phyloP scores from a whole-genome alignment of 2,329 filamentous ascomycete genomes.

The Penicillium decumbens region DNA sequence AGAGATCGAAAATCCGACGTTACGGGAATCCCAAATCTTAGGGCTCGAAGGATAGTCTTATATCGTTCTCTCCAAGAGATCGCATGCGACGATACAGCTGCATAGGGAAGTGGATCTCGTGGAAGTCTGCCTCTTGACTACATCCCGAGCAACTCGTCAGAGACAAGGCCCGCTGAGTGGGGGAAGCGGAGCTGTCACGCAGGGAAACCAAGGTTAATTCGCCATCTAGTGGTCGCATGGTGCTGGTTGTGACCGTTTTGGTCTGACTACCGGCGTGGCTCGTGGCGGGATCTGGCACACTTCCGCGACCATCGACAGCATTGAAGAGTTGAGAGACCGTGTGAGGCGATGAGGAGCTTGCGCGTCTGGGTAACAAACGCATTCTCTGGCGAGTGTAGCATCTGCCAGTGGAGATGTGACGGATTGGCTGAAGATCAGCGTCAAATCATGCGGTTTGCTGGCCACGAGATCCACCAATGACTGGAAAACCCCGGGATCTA shows the following conservation, averaged over 20 bases:
- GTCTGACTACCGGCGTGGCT: background rate
- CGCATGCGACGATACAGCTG: constrained; percentile 20
- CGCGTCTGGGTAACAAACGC: constrained; percentile 7
- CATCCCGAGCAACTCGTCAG: constrained; percentile 3
- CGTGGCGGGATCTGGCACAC: background rate
- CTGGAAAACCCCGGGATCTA: background rate
- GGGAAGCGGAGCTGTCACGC: background rate
- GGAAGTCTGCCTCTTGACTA: background rate
- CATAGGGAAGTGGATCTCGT: constrained; percentile 19
- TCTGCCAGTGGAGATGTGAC: constrained; percentile 14
- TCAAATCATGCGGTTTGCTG: constrained; percentile 1
- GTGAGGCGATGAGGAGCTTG: constrained; percentile 3
- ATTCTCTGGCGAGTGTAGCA: constrained; percentile 15
- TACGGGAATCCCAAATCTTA: background rate
- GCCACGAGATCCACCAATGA: constrained; percentile 2
- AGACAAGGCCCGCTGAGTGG: constrained; percentile 5
- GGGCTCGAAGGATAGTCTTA: constrained; percentile 5
- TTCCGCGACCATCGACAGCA: constrained; percentile 5
- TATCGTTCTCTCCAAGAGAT: constrained; percentile 4
- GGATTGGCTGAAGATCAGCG: constrained; percentile 17
- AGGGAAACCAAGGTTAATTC: background rate
- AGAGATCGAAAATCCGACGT: background rate
- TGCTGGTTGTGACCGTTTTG: constrained; percentile 12
- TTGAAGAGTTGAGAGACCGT: background rate
- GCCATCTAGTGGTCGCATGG: background rate